Base-by-base conservation (phyloP, 164 flowering plant genomes). In the Cinnamomum micranthum region DNA sequence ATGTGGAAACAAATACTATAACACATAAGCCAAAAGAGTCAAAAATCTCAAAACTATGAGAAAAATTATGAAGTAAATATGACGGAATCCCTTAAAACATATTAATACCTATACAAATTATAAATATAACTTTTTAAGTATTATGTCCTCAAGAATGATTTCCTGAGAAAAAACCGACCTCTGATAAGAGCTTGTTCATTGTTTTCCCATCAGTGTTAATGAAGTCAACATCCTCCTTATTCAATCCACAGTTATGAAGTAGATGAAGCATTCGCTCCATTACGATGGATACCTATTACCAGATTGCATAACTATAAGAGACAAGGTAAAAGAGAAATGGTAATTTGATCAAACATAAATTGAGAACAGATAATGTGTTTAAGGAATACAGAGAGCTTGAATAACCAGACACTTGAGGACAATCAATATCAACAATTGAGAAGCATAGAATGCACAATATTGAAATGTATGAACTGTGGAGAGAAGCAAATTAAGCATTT, bases 191-290 rank as follows among this genome's bases (percentile, higher is more conserved):
- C 77, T 88, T 92, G 86, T 94, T 92, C 98, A 96, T 94, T 63
- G 90, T 82, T 73, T 83, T 86, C 73, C 99, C 97, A 83, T 94
- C 98, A 74, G 92, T 85, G 82, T 96, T 96, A 79, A 96, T 90
- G 85, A 94, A 92, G 81, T 94, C 98, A 64, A 92, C 97, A 82
- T 96, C 97, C 73, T 89, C 96, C 80, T 80, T 68, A 17, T 87
- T 88, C 72, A 96, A 80, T 20, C 99, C 98, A 85, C 98, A 94
- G 15, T 77, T 70, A 77, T 94, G 98, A 78, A 96, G 97, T 47
- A 94, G 76, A 2, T 96, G 88, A 81, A 94, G 82, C 98, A 94
- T 94, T 86, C 92, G 99, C 74, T 96, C 98, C 99, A 94, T 94
- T 65, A 96, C 97, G 83, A 96, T 83, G 84, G 91, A 86, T 41